Evolutionary conservation across 495 filamentous ascomycete species (phyloP), one percentile per base, ranked within the genome.

Genomic region (Aspergillus haitiensis): DNA sequence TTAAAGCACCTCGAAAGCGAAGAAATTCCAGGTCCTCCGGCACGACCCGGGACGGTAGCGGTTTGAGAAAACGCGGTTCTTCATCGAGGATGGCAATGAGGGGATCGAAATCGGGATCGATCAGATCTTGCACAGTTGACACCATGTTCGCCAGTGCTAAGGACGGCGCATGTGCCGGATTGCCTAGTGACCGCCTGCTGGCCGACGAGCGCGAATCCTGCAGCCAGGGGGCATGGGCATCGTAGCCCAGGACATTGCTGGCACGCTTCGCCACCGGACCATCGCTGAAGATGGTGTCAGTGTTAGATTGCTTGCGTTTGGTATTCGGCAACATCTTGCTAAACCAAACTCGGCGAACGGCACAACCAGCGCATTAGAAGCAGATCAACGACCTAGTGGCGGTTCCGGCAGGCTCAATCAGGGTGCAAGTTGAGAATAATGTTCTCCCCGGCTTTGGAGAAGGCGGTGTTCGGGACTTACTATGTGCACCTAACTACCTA

Each of bases 1-100:
- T 78, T 36, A 95, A 70, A 0, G 89, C 91, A 0, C 88, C 89
- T 64, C 92, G 91, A 62, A 82, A 83, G 21, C 80, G 78, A 55
- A 94, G 78, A 65, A 90, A 92, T 39, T 84, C 78, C 46, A 92
- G 69, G 69, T 94, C 90, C 56, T 91, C 88, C 5, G 81, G 74
- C 0, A 82, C 78, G 53, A 92, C 86, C 36, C 82, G 80, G 46
- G 65, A 50, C 0, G 75, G 73, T 1, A 77, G 50, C 1, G 75
- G 70, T 50, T 77, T 77, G 15, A 77, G 76, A 70, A 89, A 95
- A 7, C 67, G 71, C 31, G 76, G 74, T 61, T 79, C 73, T 1
- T 74, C 73, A 36, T 78, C 72, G 59, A 77, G 55, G 13, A 78
- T 72, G 18, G 73, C 76, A 31, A 73, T 72, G n/a, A 76, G 49